Evolutionary conservation across 768 basidiomycete genomes (phyloP).

Genomic region (Pleurotus tuber-regium): DNA sequence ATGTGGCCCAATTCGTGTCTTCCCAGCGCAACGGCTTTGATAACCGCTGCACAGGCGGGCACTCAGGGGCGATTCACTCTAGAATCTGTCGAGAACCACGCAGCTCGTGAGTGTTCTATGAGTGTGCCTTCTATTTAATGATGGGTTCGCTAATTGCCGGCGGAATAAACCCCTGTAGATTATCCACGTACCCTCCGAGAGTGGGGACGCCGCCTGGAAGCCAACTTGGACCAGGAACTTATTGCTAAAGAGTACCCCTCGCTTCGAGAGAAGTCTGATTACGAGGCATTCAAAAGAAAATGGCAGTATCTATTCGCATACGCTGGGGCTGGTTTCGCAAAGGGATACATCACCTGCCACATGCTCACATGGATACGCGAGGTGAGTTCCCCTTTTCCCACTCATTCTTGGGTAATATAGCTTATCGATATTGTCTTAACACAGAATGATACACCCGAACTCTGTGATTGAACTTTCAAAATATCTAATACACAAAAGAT

Average conservation of each 20-base stretch:
- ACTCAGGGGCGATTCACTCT: conserved; percentile 78
- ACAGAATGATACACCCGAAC: conserved; percentile 10
- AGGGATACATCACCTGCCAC: conserved; percentile 80
- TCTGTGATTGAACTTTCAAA: conserved; percentile 1
- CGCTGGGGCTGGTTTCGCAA: conserved; percentile 75
- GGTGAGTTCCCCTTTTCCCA: conserved; percentile 34
- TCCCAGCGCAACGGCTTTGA: conserved; percentile 81
- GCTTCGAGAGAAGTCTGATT: conserved; percentile 53
- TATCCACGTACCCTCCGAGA: conserved; percentile 93
- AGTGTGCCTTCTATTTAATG: neutral
- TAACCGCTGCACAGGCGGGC: conserved; percentile 66
- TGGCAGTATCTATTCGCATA: conserved; percentile 86
- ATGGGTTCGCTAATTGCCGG: conserved; percentile 7
- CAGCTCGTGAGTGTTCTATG: conserved; percentile 53
- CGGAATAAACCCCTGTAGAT: conserved; percentile 32
- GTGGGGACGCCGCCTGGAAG: conserved; percentile 79
- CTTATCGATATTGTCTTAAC: neutral
- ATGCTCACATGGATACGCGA: conserved; percentile 75
- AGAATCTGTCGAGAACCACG: conserved; percentile 83
- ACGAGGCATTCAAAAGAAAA: conserved; percentile 72
- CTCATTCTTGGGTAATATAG: neutral
- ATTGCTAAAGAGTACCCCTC: conserved; percentile 60
- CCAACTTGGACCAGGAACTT: conserved; percentile 57
- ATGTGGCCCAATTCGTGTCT: conserved; percentile 91
- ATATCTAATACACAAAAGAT: neutral